Evolutionary conservation across 2,329 filamentous ascomycete genomes (phyloP), one percentile per base, ranked within the genome.

Genomic region (Neonectria ditissima): DNA sequence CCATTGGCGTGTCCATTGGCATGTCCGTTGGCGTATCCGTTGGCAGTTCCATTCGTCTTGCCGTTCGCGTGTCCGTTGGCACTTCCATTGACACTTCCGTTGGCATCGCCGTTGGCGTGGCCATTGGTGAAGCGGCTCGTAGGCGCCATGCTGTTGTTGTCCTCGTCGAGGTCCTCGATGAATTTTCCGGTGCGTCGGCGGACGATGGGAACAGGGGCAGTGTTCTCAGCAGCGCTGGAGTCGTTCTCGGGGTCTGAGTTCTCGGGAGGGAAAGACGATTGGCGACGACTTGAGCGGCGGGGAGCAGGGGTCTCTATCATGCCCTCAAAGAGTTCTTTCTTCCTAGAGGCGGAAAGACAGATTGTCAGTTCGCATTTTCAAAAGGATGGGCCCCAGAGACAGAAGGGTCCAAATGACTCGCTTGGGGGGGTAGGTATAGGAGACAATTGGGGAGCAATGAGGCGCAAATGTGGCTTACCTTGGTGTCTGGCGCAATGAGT

Each of bases 291-390:
- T 62, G 81, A 80, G 45, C 83, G 84, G 44, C 78, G 77, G 37
- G 65, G 43, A 54, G 60, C 70, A 26, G 86, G 86, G 9, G 86
- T 89, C 75, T 87, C 85, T 64, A 89, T 78, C 86, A 89, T 87
- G 70, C 86, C 86, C 37, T 87, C 82, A 70, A 87, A 88, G 62
- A 87, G 83, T 74, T 88, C 86, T 78, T 87, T 87, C 77, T 89
- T 89, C 69, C 86, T 89, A 41, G 16, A 26, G n/a, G 24, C 10
- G 32, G 11, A 32, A 2, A 59, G n/a, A 22, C 51, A 34, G 26
- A 10, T 30, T 44, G 59, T 67, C 47, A 57, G 62, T 69, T 41
- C 56, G 53, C 32, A 16, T 39, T 55, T 26, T 47, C 20, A 37
- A 14, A 22, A 18, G 43, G 10, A 41, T n/a, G 16, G 34, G 11